Evolutionary conservation across 2,329 filamentous ascomycete genomes (phyloP), one percentile per base, ranked within the genome.

Genomic region (Alternaria alternata): DNA sequence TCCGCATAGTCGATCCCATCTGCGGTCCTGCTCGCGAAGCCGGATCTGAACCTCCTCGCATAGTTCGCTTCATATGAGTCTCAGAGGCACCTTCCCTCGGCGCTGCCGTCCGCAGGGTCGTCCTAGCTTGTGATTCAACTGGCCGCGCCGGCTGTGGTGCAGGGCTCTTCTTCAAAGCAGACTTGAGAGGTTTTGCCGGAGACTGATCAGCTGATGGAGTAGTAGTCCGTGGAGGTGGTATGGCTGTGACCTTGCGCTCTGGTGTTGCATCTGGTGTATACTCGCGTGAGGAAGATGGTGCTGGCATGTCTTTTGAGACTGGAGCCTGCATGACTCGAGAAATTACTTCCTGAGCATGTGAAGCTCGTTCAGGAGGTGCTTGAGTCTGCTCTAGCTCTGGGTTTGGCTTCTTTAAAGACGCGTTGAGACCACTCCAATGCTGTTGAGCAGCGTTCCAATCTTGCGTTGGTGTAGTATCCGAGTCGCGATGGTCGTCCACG

Each of bases 401-500:
- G 20, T 26, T 4, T 11, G 64, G 36, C 38, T 62, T 85, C 43
- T 88, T 86, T 70, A 89, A 87, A 32, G 90, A 85, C 2, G 83
- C 81, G 7, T 85, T 88, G 7, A 93, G 77, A 52, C 86, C 86
- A 62, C 85, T 88, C 91, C 90, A 93, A 68, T 90, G 92, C 0
- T 86, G 81, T 69, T 90, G 91, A 16, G 89, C 86, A 54, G 86
- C 83, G 62, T 88, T 87, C 91, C 90, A 93, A 55, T 90, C 86
- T 61, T 83, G 80, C n/a, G 62, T 59, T 4, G 63, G 57, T 4
- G 65, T 63, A 24, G 48, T 51, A 16, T 52, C 51, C 34, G 52
- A 57, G 12, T 65, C 62, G 26, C 59, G 51, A 12, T 52, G 54
- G 1, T 64, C 57, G 2, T 64, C 59, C 3, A 38, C 56, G 28